Conservation (phyloP, 1,284 basidiomycete species). For the Ganoderma sinense region DNA sequence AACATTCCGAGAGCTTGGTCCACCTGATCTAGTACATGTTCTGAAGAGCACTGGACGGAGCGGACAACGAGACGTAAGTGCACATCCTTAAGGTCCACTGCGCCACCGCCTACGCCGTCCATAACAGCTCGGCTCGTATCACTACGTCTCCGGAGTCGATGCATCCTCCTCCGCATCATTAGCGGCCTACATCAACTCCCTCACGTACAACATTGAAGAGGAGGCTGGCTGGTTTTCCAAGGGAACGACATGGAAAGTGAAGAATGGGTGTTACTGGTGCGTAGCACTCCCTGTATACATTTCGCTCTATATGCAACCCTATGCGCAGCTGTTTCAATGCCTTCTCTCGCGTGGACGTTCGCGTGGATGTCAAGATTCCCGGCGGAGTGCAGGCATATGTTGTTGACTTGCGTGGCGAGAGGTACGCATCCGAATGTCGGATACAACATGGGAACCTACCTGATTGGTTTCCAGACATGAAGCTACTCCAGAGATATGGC, state of each 20-base stretch:
- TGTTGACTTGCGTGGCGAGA: slow-evolving; percentile 93
- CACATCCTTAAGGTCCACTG: slow-evolving; percentile 12
- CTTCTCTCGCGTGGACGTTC: slow-evolving; percentile 95
- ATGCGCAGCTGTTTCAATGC: slow-evolving; percentile 91
- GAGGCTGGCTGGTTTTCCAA: slow-evolving; percentile 93
- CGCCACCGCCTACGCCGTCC: slow-evolving; percentile 20
- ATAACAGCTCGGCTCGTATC: slow-evolving; percentile 87
- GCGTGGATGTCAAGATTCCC: slow-evolving; percentile 98
- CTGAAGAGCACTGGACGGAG: slow-evolving; percentile 90
- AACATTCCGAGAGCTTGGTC: slow-evolving; percentile 95
- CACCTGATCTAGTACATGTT: slow-evolving; percentile 96
- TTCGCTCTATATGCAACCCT: background rate
- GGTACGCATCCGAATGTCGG: slow-evolving; percentile 55
- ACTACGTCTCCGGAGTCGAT: slow-evolving; percentile 96
- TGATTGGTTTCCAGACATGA: slow-evolving; percentile 70
- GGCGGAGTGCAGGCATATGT: slow-evolving; percentile 96
- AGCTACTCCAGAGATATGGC: slow-evolving; percentile 93
- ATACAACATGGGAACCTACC: background rate
- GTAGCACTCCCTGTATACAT: slow-evolving; percentile 35
- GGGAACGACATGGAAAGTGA: slow-evolving; percentile 88
- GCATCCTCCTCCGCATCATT: slow-evolving; percentile 97
- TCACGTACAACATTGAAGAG: slow-evolving; percentile 95
- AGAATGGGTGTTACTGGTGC: slow-evolving; percentile 94
- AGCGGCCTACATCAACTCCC: slow-evolving; percentile 97
- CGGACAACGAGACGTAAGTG: slow-evolving; percentile 85